Evolutionary conservation across 768 basidiomycete genomes (phyloP), one percentile per base, ranked within the genome.

Genomic region (Leccinum subgranulosum): DNA sequence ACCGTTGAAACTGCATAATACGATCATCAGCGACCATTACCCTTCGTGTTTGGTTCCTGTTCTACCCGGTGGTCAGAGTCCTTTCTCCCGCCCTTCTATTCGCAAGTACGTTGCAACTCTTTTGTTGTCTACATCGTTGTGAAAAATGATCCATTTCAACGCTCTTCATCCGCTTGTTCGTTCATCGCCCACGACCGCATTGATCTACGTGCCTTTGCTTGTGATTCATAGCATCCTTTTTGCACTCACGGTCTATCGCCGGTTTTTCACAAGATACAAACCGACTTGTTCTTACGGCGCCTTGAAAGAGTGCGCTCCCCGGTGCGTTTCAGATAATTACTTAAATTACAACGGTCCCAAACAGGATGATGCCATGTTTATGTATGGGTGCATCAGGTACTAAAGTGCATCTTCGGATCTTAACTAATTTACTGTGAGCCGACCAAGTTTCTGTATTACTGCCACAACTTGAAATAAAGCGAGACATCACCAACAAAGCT

Each of bases 291-390:
- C 23, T 15, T 61, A 8, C 4, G 55, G 58, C 53, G 60, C 6
- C 55, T 66, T 66, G 3, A 66, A 66, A 57, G 65, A 66, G 65
- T 64, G 29, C n/a, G n/a, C n/a, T n/a, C n/a, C n/a, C n/a, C n/a
- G n/a, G n/a, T n/a, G n/a, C 6, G 56, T 55, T 21, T 17, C 31
- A 36, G 10, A 5, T 19, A n/a, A 25, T 23, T n/a, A 23, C 23
- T 23, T 3, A 8, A 55, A 23, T 33, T 28, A 4, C 17, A 23
- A 17, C 21, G 15, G 33, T 15, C 25, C 25, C 25, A 25, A 25
- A 25, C 41, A 61, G 54, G 48, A 23, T 23, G 23, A 23, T 23
- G 23, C n/a, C 6, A 61, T 61, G 54, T 52, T 61, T 25, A 60
- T 60, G 58, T 61, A 55, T 28, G 55, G 29, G 28, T 19, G 50